Conservation (phyloP, 306 rosid genomes). For the Cucurbita moschata region DNA sequence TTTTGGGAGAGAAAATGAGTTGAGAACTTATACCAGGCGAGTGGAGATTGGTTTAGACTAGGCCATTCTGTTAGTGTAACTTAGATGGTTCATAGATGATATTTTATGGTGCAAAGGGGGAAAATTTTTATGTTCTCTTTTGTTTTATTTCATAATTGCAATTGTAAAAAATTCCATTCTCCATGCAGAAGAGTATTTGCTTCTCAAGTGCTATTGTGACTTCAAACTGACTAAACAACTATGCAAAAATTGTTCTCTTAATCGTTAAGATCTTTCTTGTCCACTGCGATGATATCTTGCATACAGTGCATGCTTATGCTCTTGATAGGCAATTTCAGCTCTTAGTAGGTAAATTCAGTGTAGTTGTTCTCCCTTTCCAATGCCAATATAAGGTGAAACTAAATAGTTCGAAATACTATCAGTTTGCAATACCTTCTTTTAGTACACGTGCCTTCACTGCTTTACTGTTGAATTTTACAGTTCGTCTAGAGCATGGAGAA, state of each 20-base stretch:
- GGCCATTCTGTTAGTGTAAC: background rate
- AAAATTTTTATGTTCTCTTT: background rate
- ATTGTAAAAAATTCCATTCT: background rate
- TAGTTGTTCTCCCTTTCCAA: background rate
- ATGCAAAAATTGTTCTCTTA: background rate
- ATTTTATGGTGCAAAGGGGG: background rate
- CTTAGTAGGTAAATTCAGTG: slow-evolving; percentile 17
- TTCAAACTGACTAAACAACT: background rate
- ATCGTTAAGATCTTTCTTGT: background rate
- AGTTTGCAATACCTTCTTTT: background rate
- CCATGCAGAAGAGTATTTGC: background rate
- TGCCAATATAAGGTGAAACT: background rate
- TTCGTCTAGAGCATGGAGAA: slow-evolving; percentile 72
- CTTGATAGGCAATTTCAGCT: slow-evolving; percentile 23
- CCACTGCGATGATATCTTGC: slow-evolving; percentile 30
- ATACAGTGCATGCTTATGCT: slow-evolving; percentile 35
- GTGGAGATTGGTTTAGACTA: slow-evolving; percentile 1
- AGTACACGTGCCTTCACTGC: background rate
- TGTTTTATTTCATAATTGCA: slow-evolving; percentile 1
- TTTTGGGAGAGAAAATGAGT: background rate
- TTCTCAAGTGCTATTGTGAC: background rate
- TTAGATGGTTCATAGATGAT: background rate
- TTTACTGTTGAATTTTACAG: slow-evolving; percentile 28
- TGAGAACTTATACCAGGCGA: background rate
- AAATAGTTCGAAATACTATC: background rate